A percentile compares a stretch with the other conserved stretches of the same genome.
phyloP scores from a whole-genome alignment of 208 protist species.

The Trypanosoma rangeli region DNA sequence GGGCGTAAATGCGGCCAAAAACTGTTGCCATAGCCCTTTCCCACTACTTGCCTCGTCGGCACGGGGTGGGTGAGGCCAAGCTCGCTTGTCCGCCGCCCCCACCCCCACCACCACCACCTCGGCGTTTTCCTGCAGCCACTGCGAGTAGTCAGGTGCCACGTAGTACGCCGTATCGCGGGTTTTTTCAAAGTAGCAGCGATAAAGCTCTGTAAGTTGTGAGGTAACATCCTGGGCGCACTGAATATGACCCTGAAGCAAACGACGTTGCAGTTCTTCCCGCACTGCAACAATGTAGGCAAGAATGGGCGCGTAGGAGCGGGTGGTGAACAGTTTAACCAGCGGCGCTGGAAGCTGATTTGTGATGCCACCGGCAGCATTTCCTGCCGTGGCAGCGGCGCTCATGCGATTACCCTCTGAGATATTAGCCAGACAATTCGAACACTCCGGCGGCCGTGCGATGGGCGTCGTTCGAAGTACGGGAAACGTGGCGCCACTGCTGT shows the following conservation, averaged over 20 bases:
- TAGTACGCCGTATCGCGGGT: slow-evolving; percentile 23
- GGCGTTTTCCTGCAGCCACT: slow-evolving; percentile 22
- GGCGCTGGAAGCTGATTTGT: slow-evolving; percentile 29
- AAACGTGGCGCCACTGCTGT: not conserved
- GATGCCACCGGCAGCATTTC: not conserved
- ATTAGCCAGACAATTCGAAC: not conserved
- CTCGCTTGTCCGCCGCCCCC: not conserved
- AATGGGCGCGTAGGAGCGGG: slow-evolving; percentile 48
- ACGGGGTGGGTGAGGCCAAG: not conserved
- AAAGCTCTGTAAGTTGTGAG: slow-evolving; percentile 30
- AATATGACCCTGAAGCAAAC: slow-evolving; percentile 37
- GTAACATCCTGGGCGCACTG: slow-evolving; percentile 31
- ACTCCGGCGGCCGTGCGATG: not conserved
- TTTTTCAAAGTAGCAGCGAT: slow-evolving; percentile 29
- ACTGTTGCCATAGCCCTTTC: slow-evolving; percentile 11
- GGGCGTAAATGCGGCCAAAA: slow-evolving; percentile 17
- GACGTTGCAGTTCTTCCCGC: slow-evolving; percentile 36
- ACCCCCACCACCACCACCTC: no score
- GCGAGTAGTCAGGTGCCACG: slow-evolving; percentile 21
- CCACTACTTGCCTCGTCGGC: not conserved
- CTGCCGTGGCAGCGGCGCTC: not conserved
- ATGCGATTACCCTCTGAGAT: not conserved
- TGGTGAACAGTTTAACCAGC: slow-evolving; percentile 50
- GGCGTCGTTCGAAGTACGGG: not conserved
- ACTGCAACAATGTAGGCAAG: slow-evolving; percentile 42